Evolutionary conservation across 164 flowering plant genomes (phyloP), one percentile per base, ranked within the genome.

Genomic region (Nymphaea thermarum): DNA sequence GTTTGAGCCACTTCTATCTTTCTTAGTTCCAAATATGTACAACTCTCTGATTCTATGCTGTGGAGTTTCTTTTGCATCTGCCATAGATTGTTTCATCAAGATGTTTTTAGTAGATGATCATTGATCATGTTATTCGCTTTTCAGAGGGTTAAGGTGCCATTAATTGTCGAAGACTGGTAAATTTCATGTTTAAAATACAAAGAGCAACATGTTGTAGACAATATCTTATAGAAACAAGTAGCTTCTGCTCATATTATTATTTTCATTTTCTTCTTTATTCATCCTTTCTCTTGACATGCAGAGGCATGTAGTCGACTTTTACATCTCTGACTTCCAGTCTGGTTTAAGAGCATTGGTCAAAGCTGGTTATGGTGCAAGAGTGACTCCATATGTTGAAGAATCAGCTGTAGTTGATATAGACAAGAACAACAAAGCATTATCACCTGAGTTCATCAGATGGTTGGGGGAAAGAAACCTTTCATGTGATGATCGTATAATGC

Each of bases 401-500:
- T 83, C 89, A 45, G 66, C 81, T 61, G 84, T 83, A 62, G 76
- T 86, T 47, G 89, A 88, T 70, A 80, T 88, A 63, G 78, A 85
- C 66, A 85, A 79, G 63, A 73, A 75, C 53, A 88, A 79, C 66
- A 78, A 77, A 69, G 87, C 85, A 36, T 69, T 83, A 77, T 82
- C 93, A 66, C 86, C 85, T 1, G 85, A 83, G n/a, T 86, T 88
- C 47, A 43, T 88, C 51, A 74, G 87, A 69, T 88, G 93, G 93
- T 70, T 88, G 71, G 79, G 78, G 17, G 81, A 77, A 71, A 80
- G 87, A 72, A 88, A 85, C 44, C 87, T 88, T 51, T 88, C 93
- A 7, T 81, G 86, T 44, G 91, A 88, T 77, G 93, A 86, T 60
- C 87, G 87, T 64, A 65, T 82, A 4, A 88, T 88, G 87, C 86